These are phyloP conservation scores for Artomyces pyxidatus DNA, from an alignment of 768 basidiomycete genomes.

Conservation along the genomic window DNA sequence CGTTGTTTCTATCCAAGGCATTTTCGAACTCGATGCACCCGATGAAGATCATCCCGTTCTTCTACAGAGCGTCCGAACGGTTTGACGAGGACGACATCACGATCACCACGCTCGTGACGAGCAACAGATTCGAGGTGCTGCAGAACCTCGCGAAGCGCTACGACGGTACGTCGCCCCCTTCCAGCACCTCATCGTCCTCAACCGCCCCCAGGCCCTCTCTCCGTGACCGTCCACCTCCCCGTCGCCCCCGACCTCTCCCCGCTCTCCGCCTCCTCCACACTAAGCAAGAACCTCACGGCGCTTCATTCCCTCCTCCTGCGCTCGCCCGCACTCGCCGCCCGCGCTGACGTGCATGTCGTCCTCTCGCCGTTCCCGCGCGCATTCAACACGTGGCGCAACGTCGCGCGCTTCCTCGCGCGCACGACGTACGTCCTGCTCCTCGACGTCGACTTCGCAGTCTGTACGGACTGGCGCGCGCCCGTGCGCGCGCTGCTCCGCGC, in stretches of 20 bases:
- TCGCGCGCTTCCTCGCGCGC: conserved; percentile 74
- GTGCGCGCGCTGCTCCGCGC: conserved; percentile 27
- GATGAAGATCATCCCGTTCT: conserved; percentile 72
- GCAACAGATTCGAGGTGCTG: conserved; percentile 68
- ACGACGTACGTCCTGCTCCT: conserved; percentile 87
- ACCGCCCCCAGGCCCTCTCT: conserved; percentile 59
- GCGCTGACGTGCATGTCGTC: conserved; percentile 82
- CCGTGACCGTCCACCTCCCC: conserved; percentile 72
- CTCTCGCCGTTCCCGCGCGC: conserved; percentile 52
- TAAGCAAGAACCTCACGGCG: conserved; percentile 43
- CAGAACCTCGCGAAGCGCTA: conserved; percentile 68
- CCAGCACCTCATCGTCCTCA: neutral
- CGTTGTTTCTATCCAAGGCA: conserved; percentile 51
- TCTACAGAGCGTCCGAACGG: conserved; percentile 55
- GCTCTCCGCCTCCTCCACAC: conserved; percentile 22
- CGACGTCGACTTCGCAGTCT: conserved; percentile 81
- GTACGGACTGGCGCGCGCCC: conserved; percentile 67
- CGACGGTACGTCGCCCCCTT: conserved; percentile 40
- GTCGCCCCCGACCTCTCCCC: conserved; percentile 35
- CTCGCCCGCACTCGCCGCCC: conserved; percentile 52
- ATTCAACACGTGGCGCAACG: conserved; percentile 87
- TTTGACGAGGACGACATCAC: conserved; percentile 67
- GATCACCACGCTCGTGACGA: conserved; percentile 78
- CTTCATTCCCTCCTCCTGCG: conserved; percentile 62
- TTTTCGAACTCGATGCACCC: conserved; percentile 66